A percentile compares a stretch with the other conserved stretches of the same genome.
Evolutionary conservation across 345 rosid species (phyloP).

Genomic region (Aquilaria sinensis): DNA sequence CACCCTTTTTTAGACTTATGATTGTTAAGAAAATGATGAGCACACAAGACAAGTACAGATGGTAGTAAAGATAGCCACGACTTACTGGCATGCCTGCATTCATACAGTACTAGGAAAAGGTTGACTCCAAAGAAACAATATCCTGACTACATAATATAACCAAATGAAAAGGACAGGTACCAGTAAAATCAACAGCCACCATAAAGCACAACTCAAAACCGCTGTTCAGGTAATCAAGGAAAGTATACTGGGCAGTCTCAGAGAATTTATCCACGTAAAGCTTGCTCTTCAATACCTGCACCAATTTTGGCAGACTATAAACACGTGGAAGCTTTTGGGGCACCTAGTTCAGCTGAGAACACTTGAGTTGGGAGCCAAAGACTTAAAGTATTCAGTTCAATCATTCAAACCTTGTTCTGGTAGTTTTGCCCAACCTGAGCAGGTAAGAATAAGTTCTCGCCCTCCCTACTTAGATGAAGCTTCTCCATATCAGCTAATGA

Average conservation of each 20-base stretch:
- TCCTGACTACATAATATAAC: no score
- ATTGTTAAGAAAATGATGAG: no score
- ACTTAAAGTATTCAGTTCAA: slow-evolving; percentile 1
- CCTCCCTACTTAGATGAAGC: slow-evolving; percentile 40
- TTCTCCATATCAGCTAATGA: slow-evolving; percentile 75
- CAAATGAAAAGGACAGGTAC: slow-evolving; percentile 26
- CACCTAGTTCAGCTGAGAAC: no score
- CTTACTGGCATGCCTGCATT: no score
- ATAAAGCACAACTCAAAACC: slow-evolving; percentile 91
- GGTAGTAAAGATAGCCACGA: no score
- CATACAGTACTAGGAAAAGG: no score
- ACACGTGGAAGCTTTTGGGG: no score
- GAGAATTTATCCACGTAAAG: slow-evolving; percentile 64
- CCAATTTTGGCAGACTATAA: neutral
- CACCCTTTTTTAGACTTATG: no score
- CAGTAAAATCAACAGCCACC: slow-evolving; percentile 96
- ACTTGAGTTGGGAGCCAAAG: no score
- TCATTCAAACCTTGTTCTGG: slow-evolving; percentile 45
- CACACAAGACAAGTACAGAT: no score
- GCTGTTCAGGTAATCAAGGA: slow-evolving; percentile 74
- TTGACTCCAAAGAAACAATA: no score
- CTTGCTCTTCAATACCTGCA: slow-evolving; percentile 54
- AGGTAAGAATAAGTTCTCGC: slow-evolving; percentile 50
- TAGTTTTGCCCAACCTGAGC: slow-evolving; percentile 49
- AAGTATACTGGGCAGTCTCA: slow-evolving; percentile 61